phyloP scores from a whole-genome alignment of 2,329 filamentous ascomycete species.

The Cladobotryum protrusum region DNA sequence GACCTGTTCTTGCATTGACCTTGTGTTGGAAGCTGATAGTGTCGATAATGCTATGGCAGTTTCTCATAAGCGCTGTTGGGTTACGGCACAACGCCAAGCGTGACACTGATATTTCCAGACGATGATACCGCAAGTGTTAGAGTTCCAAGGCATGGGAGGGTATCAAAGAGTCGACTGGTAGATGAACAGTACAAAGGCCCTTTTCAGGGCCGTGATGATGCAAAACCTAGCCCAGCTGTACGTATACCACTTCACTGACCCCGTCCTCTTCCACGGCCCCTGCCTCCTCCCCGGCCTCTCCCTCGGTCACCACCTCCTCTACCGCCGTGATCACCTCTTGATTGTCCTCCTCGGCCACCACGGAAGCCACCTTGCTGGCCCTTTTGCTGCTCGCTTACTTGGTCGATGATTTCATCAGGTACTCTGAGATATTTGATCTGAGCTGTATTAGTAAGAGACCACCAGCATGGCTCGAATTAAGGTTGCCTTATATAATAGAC shows the following conservation, averaged over 20 bases:
- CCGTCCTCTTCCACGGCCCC: conserved; percentile 31
- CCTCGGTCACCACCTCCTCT: conserved; percentile 43
- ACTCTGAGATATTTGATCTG: conserved; percentile 98
- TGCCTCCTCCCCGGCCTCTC: conserved; percentile 34
- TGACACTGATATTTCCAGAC: too few relatives aligned
- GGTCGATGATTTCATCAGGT: conserved; percentile 91
- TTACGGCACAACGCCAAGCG: too few relatives aligned
- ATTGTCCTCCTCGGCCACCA: conserved; percentile 55
- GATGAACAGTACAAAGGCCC: neutral
- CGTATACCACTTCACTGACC: conserved; percentile 25
- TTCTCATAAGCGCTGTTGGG: too few relatives aligned
- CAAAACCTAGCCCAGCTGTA: neutral
- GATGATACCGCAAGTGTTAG: too few relatives aligned
- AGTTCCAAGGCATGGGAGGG: neutral
- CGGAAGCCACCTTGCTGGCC: conserved; percentile 57
- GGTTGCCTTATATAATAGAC: conserved; percentile 25
- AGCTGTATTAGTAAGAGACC: conserved; percentile 1
- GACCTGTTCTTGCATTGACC: too few relatives aligned
- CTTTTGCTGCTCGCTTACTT: conserved; percentile 88
- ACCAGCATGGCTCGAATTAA: too few relatives aligned
- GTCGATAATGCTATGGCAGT: too few relatives aligned
- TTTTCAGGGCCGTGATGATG: neutral
- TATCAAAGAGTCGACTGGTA: neutral
- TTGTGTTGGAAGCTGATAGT: too few relatives aligned
- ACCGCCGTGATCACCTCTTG: conserved; percentile 53